Conservation (phyloP, 176 grass and related monocot genomes). For the Poa annua region DNA sequence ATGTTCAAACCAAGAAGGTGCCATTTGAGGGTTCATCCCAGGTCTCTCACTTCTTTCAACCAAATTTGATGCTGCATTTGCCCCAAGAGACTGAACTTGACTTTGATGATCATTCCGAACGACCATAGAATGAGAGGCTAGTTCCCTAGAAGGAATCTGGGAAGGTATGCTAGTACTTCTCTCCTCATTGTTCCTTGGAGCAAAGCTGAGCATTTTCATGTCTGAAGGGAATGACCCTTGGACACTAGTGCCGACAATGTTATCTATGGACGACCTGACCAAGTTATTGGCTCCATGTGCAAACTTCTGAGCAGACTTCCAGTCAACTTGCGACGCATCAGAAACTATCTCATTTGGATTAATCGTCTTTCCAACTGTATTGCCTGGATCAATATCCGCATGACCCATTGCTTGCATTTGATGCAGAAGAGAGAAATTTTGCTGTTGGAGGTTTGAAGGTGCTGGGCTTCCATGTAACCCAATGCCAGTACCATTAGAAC, state of each 20-base stretch:
- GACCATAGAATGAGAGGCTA: constrained; percentile 40
- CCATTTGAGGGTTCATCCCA: constrained; percentile 88
- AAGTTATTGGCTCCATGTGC: constrained; percentile 57
- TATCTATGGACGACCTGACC: constrained; percentile 53
- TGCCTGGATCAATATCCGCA: constrained; percentile 63
- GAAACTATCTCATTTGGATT: constrained; percentile 64
- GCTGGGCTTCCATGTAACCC: constrained; percentile 63
- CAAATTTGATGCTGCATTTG: constrained; percentile 50
- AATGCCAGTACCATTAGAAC: constrained; percentile 43
- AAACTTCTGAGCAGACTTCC: constrained; percentile 62
- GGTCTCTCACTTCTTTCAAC: constrained; percentile 58
- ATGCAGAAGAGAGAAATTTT: constrained; percentile 76
- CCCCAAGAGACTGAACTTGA: constrained; percentile 46
- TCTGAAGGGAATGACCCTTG: constrained; percentile 63
- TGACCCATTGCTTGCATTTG: constrained; percentile 83
- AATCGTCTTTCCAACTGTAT: constrained; percentile 55
- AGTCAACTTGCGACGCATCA: constrained; percentile 63
- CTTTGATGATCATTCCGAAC: constrained; percentile 55
- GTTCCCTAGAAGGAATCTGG: constrained; percentile 54
- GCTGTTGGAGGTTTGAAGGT: constrained; percentile 67
- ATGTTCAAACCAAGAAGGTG: constrained; percentile 85
- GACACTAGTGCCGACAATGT: constrained; percentile 46
- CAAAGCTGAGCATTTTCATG: constrained; percentile 78
- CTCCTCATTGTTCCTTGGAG: constrained; percentile 68
- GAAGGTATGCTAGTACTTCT: constrained; percentile 48